Evolutionary conservation across 2,329 filamentous ascomycete genomes (phyloP).

Genomic region (Cytospora piceae): DNA sequence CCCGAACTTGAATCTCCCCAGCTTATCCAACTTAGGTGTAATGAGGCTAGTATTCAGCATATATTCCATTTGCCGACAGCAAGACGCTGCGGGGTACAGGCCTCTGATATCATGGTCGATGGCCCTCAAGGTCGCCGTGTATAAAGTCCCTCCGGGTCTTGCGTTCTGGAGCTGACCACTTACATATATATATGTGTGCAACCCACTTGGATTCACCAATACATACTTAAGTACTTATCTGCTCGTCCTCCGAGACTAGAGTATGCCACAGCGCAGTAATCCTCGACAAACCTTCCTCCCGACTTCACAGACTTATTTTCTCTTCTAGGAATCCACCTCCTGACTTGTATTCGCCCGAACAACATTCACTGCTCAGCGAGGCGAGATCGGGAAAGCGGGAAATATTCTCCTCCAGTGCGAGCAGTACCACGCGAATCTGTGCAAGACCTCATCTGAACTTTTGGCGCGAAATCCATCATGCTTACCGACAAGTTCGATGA

Average conservation of each 20-base stretch:
- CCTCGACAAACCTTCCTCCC: too few relatives aligned
- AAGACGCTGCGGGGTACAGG: slow-evolving; percentile 12
- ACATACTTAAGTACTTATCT: background rate
- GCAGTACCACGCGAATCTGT: too few relatives aligned
- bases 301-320: too few relatives aligned
- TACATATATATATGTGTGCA: too few relatives aligned
- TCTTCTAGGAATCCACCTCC: too few relatives aligned
- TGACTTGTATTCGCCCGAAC: too few relatives aligned
- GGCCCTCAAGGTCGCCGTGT: background rate
- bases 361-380: too few relatives aligned
- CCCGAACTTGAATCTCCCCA: background rate
- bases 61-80: slow-evolving; percentile 9
- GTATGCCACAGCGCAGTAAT: too few relatives aligned
- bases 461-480: background rate
- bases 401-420: too few relatives aligned
- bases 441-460: background rate
- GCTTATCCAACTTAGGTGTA: background rate
- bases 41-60: background rate
- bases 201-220: background rate
- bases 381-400: too few relatives aligned
- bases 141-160: background rate
- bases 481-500: slow-evolving; percentile 20
- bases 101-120: slow-evolving; percentile 1
- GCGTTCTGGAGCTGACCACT: background rate
- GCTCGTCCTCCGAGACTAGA: too few relatives aligned